phyloP scores from a whole-genome alignment of 495 filamentous ascomycete species.

The Choiromyces venosus region DNA sequence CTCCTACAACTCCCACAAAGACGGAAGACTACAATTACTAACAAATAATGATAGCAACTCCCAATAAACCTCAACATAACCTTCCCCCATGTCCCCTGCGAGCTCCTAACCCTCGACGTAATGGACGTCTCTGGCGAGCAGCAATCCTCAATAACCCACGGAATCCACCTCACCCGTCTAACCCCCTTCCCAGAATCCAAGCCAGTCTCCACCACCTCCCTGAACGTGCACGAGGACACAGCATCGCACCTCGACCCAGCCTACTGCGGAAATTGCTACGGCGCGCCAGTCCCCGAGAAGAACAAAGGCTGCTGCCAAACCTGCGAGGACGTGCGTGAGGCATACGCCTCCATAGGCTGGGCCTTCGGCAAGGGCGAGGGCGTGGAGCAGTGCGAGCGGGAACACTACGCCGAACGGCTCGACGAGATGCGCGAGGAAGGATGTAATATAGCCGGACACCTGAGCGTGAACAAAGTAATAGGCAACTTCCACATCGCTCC shows the following conservation, averaged over 20 bases:
- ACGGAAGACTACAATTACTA: conserved; percentile 1
- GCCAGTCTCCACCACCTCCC: conserved; percentile 73
- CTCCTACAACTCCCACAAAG: not conserved
- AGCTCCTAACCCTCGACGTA: conserved; percentile 91
- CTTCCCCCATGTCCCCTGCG: conserved; percentile 89
- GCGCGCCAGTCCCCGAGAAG: conserved; percentile 62
- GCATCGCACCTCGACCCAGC: conserved; percentile 80
- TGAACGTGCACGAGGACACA: conserved; percentile 78
- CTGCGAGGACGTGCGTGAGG: conserved; percentile 91
- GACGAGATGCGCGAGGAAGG: conserved; percentile 83
- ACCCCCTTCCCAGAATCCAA: conserved; percentile 64
- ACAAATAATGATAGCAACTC: conserved; percentile 61
- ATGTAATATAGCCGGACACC: conserved; percentile 85
- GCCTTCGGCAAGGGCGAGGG: conserved; percentile 86
- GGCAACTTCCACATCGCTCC: conserved; percentile 99
- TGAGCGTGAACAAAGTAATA: conserved; percentile 95
- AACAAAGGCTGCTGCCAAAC: conserved; percentile 85
- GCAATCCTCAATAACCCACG: conserved; percentile 86
- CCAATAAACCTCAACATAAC: conserved; percentile 98
- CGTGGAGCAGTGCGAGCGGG: conserved; percentile 91
- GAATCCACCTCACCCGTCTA: conserved; percentile 81
- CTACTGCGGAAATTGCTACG: conserved; percentile 94
- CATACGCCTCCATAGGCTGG: conserved; percentile 83
- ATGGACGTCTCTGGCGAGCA: conserved; percentile 98
- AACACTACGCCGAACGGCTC: conserved; percentile 83